Conservation (phyloP, 1,139 yeast genomes). For the Debaryomycetaceae sp. region DNA sequence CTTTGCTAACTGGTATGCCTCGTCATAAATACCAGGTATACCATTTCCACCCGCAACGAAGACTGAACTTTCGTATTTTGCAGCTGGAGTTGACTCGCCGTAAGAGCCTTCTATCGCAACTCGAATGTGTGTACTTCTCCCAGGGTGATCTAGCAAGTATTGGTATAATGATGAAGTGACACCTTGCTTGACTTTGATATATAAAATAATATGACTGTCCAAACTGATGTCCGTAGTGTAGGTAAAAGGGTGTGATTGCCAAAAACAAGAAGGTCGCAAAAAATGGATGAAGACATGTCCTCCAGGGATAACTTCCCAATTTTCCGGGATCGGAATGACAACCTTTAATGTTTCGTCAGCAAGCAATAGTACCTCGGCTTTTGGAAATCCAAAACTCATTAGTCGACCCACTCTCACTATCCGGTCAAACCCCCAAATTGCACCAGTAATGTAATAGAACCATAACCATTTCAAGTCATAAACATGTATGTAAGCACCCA, state of each 20-base stretch:
- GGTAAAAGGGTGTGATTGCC: constrained; percentile 76
- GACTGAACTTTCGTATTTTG: constrained; percentile 31
- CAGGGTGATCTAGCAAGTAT: constrained; percentile 23
- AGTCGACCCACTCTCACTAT: constrained; percentile 48
- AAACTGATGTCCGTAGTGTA: constrained; percentile 28
- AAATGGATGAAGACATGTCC: constrained; percentile 62
- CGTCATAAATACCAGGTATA: constrained; percentile 46
- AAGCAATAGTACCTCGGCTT: constrained; percentile 48
- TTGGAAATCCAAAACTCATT: constrained; percentile 45
- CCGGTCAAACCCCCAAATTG: constrained; percentile 65
- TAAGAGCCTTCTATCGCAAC: constrained; percentile 49
- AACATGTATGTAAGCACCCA: constrained; percentile 62
- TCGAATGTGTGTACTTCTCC: constrained; percentile 21
- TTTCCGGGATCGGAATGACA: constrained; percentile 33
- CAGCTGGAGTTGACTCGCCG: constrained; percentile 36
- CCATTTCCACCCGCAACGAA: constrained; percentile 49
- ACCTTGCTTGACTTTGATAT: constrained; percentile 41
- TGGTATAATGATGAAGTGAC: constrained; percentile 30
- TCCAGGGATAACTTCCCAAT: constrained; percentile 48
- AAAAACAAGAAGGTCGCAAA: constrained; percentile 50
- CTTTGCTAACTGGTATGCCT: constrained; percentile 25
- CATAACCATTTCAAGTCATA: constrained; percentile 43
- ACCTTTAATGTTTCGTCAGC: constrained; percentile 44
- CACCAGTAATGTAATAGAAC: constrained; percentile 51
- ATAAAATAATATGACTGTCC: constrained; percentile 26